These are phyloP conservation scores for Penicillium mononematosum DNA, from an alignment of 495 filamentous ascomycete genomes.

Conservation along the genomic window DNA sequence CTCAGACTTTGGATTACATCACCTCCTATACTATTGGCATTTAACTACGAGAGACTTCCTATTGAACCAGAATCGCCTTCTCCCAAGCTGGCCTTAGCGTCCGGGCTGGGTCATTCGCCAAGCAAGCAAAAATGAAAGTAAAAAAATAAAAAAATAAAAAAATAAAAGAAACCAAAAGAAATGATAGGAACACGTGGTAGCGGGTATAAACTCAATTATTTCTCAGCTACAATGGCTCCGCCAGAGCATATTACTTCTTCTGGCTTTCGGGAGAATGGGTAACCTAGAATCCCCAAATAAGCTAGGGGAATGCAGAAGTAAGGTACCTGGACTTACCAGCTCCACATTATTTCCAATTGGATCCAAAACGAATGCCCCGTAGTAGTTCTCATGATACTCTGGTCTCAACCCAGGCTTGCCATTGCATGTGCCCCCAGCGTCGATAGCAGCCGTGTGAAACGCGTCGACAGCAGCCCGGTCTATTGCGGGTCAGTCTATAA, in stretches of 20 bases:
- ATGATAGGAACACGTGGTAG: no score
- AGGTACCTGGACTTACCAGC: conserved; percentile 29
- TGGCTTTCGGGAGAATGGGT: neutral
- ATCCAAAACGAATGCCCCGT: conserved; percentile 52
- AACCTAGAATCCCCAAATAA: neutral
- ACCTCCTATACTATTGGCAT: no score
- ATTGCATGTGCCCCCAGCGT: conserved; percentile 47
- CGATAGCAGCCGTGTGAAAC: conserved; percentile 42
- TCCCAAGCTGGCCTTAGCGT: no score
- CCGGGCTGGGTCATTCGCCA: no score
- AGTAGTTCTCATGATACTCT: conserved; percentile 43
- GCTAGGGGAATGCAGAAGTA: neutral
- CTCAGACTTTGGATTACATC: no score
- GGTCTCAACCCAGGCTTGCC: conserved; percentile 46
- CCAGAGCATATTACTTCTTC: neutral
- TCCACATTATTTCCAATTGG: conserved; percentile 54
- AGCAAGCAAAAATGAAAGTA: no score
- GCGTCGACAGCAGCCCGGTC: conserved; percentile 38
- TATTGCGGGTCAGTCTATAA: conserved; percentile 8
- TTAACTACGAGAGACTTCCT: no score
- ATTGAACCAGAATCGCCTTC: no score
- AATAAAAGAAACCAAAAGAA: no score
- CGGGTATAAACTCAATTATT: no score
- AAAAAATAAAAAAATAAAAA: no score
- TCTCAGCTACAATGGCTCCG: neutral